Evolutionary conservation across 2,329 filamentous ascomycete genomes (phyloP).

Genomic region (Penicillium sp.): DNA sequence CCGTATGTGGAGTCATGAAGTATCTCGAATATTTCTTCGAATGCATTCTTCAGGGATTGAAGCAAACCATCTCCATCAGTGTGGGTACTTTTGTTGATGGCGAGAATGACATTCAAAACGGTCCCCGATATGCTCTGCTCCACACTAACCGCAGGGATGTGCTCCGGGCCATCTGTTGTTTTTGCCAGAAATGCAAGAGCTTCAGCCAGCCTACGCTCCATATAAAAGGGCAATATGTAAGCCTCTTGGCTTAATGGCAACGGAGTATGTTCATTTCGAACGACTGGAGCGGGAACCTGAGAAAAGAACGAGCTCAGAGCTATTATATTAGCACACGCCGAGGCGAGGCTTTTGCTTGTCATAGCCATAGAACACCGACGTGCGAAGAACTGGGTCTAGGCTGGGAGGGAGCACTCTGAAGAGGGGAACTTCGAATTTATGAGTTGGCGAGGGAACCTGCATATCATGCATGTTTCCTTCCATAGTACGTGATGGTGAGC

Average conservation of each 20-base stretch:
- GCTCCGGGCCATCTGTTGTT: slow-evolving; percentile 30
- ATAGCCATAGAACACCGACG: not conserved
- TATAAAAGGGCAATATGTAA: slow-evolving; percentile 34
- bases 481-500: not conserved
- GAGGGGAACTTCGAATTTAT: not conserved
- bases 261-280: not conserved
- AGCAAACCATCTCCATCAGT: slow-evolving; percentile 25
- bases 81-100: slow-evolving; percentile 34
- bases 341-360: not conserved
- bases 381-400: not conserved
- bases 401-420: not conserved
- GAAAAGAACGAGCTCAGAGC: not conserved
- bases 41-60: slow-evolving; percentile 8
- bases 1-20: slow-evolving; percentile 11
- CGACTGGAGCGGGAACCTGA: not conserved
- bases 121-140: slow-evolving; percentile 23
- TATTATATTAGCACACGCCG: not conserved
- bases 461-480: not conserved
- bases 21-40: slow-evolving; percentile 14
- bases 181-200: slow-evolving; percentile 42
- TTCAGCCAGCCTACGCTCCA: slow-evolving; percentile 35
- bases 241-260: not conserved
- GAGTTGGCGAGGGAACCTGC: not conserved
- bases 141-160: slow-evolving; percentile 42
- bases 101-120: slow-evolving; percentile 34